phyloP scores from a whole-genome alignment of 495 filamentous ascomycete species.

The Podospora appendiculata region DNA sequence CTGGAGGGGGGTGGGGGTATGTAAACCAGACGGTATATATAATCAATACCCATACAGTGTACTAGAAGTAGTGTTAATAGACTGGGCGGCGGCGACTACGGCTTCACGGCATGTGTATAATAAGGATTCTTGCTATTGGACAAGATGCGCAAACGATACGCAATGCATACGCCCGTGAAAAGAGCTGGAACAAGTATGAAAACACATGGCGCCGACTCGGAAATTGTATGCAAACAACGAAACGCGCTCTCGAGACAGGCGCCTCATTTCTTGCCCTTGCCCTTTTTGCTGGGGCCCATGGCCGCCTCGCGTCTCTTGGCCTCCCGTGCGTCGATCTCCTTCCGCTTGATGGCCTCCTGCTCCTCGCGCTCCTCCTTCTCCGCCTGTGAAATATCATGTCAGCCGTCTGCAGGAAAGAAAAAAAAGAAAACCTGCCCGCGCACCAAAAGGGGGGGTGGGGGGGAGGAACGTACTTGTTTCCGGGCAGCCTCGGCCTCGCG shows the following conservation, averaged over 20 bases:
- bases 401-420: not conserved
- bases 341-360: constrained; percentile 42
- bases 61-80: too few relatives aligned
- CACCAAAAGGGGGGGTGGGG: not conserved
- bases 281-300: constrained; percentile 28
- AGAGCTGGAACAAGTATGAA: not conserved
- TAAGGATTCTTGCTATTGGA: too few relatives aligned
- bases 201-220: too few relatives aligned
- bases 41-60: too few relatives aligned
- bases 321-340: constrained; percentile 45
- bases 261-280: constrained; percentile 28
- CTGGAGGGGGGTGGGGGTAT: not conserved
- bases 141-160: too few relatives aligned
- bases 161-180: not conserved
- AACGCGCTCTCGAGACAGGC: not conserved
- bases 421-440: not conserved
- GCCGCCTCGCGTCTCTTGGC: constrained; percentile 61
- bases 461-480: constrained; percentile 38
- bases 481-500: constrained; percentile 70
- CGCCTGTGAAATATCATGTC: constrained; percentile 24
- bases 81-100: too few relatives aligned
- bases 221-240: too few relatives aligned
- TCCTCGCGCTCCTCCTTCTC: constrained; percentile 71
- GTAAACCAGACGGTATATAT: not conserved
- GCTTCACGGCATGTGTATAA: too few relatives aligned